Conservation (phyloP, 192 early-diverging fungal species). For the Coemansia asiatica region DNA sequence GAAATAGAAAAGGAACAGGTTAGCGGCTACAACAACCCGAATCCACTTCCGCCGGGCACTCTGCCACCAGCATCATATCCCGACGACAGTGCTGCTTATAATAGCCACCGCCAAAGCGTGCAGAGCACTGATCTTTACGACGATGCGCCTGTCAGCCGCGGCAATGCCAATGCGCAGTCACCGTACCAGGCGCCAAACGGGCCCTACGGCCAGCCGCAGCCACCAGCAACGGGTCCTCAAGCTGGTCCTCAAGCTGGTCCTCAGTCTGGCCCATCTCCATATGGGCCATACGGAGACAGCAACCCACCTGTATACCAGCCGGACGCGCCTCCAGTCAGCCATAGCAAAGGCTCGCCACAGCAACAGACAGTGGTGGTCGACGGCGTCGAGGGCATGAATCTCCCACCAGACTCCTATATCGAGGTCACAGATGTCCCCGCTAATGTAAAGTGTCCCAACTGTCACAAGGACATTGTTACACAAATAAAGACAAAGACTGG, state of each 20-base stretch:
- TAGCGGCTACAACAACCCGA: constrained; percentile 2
- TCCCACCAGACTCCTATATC: constrained; percentile 33
- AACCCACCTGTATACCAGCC: constrained; percentile 1
- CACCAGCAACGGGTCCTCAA: not conserved
- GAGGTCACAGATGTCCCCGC: constrained; percentile 36
- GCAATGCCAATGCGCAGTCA: not conserved
- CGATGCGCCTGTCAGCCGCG: constrained; percentile 2
- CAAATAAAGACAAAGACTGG: constrained; percentile 33
- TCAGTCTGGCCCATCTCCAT: not conserved
- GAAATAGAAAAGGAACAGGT: not conserved
- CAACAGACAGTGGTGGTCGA: constrained; percentile 24
- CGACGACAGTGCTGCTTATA: not conserved
- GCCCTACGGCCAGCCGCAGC: not conserved
- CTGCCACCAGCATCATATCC: not conserved
- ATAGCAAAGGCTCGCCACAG: not conserved
- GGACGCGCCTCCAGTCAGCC: not conserved
- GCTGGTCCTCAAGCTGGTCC: not conserved
- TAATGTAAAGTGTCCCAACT: constrained; percentile 33
- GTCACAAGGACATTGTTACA: constrained; percentile 28
- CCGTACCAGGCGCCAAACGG: constrained; percentile 15
- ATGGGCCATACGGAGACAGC: constrained; percentile 17
- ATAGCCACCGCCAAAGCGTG: too few species aligned
- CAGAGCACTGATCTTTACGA: constrained; percentile 6
- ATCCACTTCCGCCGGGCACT: not conserved
- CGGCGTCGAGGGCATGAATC: constrained; percentile 13